A percentile compares a stretch with the other conserved stretches of the same genome.
These are phyloP conservation scores for Cladosporium cucumerinum DNA, from an alignment of 2,329 filamentous ascomycete genomes.

Conservation along the genomic window DNA sequence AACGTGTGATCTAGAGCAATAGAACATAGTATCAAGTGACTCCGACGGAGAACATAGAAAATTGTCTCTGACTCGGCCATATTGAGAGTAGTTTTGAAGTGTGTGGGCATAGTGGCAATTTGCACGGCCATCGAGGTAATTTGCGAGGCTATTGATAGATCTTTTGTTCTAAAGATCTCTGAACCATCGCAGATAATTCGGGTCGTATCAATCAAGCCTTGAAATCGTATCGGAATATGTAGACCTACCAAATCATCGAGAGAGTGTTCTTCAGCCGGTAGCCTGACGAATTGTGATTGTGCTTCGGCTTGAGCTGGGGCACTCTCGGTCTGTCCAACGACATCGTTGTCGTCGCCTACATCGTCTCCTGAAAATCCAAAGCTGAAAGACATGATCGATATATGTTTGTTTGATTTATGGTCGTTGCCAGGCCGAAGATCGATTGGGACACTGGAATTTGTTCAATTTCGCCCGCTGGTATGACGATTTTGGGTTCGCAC, in stretches of 20 bases:
- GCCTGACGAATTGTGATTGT: conserved; percentile 1
- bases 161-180: no score
- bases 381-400: conserved; percentile 43
- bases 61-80: background rate
- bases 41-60: background rate
- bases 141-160: no score
- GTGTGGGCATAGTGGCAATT: no score
- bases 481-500: background rate
- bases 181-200: no score
- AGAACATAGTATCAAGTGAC: background rate
- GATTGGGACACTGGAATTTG: background rate
- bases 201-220: no score
- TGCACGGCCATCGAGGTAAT: no score
- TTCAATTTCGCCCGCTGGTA: background rate
- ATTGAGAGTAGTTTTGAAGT: no score
- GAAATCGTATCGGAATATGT: background rate
- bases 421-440: background rate
- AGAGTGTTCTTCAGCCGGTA: conserved; percentile 35
- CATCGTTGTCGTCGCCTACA: conserved; percentile 47
- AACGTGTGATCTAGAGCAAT: background rate
- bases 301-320: conserved; percentile 1
- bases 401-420: background rate
- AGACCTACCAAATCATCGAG: conserved; percentile 48
- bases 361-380: conserved; percentile 60
- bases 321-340: conserved; percentile 14